phyloP scores from a whole-genome alignment of 2,329 filamentous ascomycete genomes.

The Calonectria naviculata region DNA sequence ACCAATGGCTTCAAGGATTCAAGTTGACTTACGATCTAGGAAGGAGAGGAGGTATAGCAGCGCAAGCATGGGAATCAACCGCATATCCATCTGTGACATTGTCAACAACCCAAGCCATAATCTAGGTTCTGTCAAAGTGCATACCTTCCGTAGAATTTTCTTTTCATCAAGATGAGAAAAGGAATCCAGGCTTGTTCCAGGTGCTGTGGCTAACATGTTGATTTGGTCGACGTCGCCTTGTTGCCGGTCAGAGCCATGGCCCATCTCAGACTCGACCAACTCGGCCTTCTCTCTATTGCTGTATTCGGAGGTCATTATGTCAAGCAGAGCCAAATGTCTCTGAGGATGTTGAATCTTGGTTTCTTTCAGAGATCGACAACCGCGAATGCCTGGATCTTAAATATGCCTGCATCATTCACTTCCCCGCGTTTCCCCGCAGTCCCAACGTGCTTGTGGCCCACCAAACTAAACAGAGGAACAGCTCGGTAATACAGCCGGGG shows the following conservation, averaged over 20 bases:
- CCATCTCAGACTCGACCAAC: constrained; percentile 34
- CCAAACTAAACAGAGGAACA: neutral
- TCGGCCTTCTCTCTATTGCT: neutral
- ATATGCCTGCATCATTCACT: neutral
- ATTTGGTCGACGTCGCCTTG: constrained; percentile 24
- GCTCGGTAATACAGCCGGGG: neutral
- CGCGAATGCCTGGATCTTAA: neutral
- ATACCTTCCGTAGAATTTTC: constrained; percentile 66
- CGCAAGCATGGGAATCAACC: constrained; percentile 71
- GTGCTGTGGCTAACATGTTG: constrained; percentile 23
- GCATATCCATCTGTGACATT: constrained; percentile 56
- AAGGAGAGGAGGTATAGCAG: constrained; percentile 76
- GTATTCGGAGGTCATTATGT: neutral
- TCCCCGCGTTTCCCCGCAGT: neutral
- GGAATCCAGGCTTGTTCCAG: constrained; percentile 34
- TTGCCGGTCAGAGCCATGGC: constrained; percentile 15
- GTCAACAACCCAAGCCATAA: constrained; percentile 22
- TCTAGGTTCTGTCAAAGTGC: too few species aligned
- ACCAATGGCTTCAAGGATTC: too few species aligned
- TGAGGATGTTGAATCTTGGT: neutral
- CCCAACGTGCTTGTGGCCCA: neutral
- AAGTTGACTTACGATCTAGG: too few species aligned
- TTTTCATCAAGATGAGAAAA: constrained; percentile 57
- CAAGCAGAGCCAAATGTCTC: neutral
- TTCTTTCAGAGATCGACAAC: neutral